Evolutionary conservation across 2,329 filamentous ascomycete species (phyloP).

Genomic region (Beauveria sp.): DNA sequence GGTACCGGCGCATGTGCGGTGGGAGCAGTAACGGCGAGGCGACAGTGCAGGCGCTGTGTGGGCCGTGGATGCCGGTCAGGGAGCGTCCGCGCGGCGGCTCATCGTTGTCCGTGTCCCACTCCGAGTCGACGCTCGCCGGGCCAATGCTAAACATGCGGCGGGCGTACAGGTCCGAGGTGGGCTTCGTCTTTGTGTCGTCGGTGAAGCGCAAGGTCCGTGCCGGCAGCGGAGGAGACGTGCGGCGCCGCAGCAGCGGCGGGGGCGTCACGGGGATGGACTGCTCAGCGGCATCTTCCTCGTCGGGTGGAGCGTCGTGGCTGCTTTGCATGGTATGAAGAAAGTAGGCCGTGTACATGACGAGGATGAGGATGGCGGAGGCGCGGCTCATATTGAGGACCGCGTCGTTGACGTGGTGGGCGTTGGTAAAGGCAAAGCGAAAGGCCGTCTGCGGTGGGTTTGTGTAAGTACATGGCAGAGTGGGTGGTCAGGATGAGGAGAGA

Average conservation of each 20-base stretch:
- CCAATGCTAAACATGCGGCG: background rate
- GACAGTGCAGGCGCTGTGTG: slow-evolving; percentile 9
- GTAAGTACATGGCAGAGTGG: background rate
- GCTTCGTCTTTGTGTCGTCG: background rate
- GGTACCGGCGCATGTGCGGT: slow-evolving; percentile 14
- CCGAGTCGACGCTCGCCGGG: background rate
- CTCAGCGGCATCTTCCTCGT: slow-evolving; percentile 54
- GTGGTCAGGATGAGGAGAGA: accelerated
- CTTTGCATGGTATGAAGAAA: slow-evolving; percentile 71
- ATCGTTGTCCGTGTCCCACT: background rate
- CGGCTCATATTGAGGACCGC: slow-evolving; percentile 67
- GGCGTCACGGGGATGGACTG: slow-evolving; percentile 25
- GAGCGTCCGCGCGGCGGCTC: background rate
- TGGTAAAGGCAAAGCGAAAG: slow-evolving; percentile 45
- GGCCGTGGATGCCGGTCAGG: background rate
- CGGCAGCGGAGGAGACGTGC: background rate
- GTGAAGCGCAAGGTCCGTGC: slow-evolving; percentile 20
- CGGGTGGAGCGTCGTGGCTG: slow-evolving; percentile 40
- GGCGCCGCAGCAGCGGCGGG: background rate
- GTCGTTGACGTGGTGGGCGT: slow-evolving; percentile 45
- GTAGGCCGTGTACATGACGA: slow-evolving; percentile 66
- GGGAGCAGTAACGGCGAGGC: slow-evolving; percentile 15
- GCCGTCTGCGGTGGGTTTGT: slow-evolving; percentile 25
- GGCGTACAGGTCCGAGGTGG: background rate
- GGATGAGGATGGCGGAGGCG: slow-evolving; percentile 66